These are phyloP conservation scores for Diospyros kaki DNA, from an alignment of 148 eudicot species.

Conservation along the genomic window DNA sequence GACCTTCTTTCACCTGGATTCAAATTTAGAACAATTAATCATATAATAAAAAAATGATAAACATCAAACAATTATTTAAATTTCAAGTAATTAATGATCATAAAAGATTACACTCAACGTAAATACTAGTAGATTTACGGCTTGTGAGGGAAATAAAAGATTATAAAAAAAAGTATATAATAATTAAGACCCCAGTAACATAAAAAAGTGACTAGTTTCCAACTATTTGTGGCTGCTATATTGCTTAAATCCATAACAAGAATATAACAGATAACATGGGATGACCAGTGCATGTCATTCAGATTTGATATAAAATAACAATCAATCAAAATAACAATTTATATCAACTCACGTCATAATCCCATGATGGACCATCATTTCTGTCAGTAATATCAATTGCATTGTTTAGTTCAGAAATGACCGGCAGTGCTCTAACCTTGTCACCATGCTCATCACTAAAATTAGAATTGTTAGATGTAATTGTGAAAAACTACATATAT, in stretches of 20 bases:
- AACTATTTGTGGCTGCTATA: neutral
- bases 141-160: neutral
- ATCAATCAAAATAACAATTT: neutral
- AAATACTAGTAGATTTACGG: too few relatives aligned
- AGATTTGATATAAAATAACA: neutral
- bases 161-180: neutral
- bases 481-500: neutral
- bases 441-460: constrained; percentile 82
- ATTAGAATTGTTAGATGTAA: neutral
- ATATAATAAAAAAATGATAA: neutral
- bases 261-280: neutral
- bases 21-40: neutral
- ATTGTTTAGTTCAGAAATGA: constrained; percentile 51
- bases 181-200: neutral
- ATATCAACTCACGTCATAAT: constrained; percentile 62
- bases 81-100: neutral
- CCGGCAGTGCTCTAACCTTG: constrained; percentile 58
- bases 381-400: constrained; percentile 59
- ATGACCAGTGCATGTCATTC: neutral
- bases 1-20: constrained; percentile 45
- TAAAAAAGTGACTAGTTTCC: neutral
- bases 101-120: too few relatives aligned
- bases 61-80: neutral
- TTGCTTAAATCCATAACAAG: neutral
- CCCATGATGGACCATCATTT: constrained; percentile 70